These are phyloP conservation scores for Phialemonium atrogriseum DNA, from an alignment of 2,329 filamentous ascomycete genomes.

Conservation along the genomic window DNA sequence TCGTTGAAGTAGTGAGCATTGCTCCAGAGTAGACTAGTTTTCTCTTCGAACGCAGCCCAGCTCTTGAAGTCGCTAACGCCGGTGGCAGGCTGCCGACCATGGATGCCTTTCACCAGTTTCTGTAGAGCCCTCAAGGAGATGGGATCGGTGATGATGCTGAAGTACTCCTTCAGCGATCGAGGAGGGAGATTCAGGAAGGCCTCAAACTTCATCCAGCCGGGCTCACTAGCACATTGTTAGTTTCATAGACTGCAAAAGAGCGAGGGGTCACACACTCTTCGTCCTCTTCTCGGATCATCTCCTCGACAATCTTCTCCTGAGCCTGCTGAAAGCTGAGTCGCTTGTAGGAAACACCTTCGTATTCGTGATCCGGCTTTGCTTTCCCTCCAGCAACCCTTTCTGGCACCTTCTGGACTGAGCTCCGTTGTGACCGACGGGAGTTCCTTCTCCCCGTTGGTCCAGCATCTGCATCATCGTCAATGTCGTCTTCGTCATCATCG, in stretches of 20 bases:
- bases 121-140: slow-evolving; percentile 70
- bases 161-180: slow-evolving; percentile 74
- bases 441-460: slow-evolving; percentile 15
- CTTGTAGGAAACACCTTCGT: slow-evolving; percentile 53
- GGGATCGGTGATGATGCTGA: slow-evolving; percentile 72
- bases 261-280: slow-evolving; percentile 40
- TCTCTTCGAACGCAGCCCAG: slow-evolving; percentile 76
- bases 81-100: slow-evolving; percentile 58
- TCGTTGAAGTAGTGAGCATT: slow-evolving; percentile 90
- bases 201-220: slow-evolving; percentile 38
- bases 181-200: slow-evolving; percentile 74
- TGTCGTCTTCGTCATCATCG: slow-evolving; percentile 19
- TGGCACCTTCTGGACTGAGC: slow-evolving; percentile 23
- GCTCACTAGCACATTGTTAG: slow-evolving; percentile 7
- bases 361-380: slow-evolving; percentile 41
- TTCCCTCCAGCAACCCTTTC: slow-evolving; percentile 17
- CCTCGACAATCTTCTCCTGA: slow-evolving; percentile 75
- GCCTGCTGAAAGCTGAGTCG: slow-evolving; percentile 75
- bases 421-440: slow-evolving; percentile 22
- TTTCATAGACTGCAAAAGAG: slow-evolving; percentile 9
- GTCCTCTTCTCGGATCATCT: slow-evolving; percentile 61
- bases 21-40: slow-evolving; percentile 72
- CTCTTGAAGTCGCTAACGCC: slow-evolving; percentile 63
- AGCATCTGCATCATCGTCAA: slow-evolving; percentile 20
- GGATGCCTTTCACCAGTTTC: slow-evolving; percentile 66